These are phyloP conservation scores for Catharanthus roseus DNA, from an alignment of 257 asterid genomes.

Conservation along the genomic window DNA sequence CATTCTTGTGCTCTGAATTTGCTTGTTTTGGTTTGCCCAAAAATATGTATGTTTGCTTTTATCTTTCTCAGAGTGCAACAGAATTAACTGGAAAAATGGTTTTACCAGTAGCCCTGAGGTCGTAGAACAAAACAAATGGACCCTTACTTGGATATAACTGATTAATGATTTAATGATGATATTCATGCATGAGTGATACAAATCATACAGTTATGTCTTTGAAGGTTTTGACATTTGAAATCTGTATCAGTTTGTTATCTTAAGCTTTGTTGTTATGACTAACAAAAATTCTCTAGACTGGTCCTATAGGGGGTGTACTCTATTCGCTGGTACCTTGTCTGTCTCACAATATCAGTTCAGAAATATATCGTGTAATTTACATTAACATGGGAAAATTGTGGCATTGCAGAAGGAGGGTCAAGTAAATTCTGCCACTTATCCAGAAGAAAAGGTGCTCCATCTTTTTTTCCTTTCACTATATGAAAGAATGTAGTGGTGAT, in stretches of 20 bases:
- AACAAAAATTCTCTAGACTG: neutral
- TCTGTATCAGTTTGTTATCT: neutral
- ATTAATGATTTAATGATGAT: neutral
- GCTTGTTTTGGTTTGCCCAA: neutral
- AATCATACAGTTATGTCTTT: neutral
- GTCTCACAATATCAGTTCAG: too few species aligned
- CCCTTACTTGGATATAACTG: neutral
- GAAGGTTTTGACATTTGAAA: neutral
- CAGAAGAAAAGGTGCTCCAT: slow-evolving; percentile 55
- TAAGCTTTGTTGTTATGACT: neutral
- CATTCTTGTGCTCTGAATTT: neutral
- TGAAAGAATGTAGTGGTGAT: slow-evolving; percentile 9
- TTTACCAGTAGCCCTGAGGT: too few species aligned
- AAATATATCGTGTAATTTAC: too few species aligned
- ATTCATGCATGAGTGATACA: slow-evolving; percentile 1
- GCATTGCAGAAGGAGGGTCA: slow-evolving; percentile 52
- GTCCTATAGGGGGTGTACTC: neutral
- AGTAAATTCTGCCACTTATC: slow-evolving; percentile 34
- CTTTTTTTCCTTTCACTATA: slow-evolving; percentile 10
- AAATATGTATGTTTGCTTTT: neutral
- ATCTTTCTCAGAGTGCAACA: too few species aligned
- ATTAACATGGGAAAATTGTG: slow-evolving; percentile 7
- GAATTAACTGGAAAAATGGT: too few species aligned
- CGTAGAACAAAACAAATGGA: neutral
- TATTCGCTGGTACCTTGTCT: too few species aligned